Evolutionary conservation across 2,329 filamentous ascomycete species (phyloP).

Genomic region (Catunica adiposa): DNA sequence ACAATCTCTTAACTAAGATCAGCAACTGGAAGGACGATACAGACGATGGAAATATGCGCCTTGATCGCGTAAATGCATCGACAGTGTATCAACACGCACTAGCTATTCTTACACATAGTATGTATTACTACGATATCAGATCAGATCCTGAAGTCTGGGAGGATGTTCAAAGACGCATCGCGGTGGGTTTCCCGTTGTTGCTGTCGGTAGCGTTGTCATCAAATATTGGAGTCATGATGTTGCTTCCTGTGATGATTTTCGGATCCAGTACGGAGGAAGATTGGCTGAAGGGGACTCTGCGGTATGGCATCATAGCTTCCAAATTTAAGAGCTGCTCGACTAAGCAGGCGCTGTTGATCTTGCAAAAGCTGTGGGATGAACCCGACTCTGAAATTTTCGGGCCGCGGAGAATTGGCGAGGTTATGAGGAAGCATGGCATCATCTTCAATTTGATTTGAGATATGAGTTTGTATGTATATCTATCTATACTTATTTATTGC

Average conservation of each 20-base stretch:
- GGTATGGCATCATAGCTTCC: conserved; percentile 12
- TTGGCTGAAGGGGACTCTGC: conserved; percentile 10
- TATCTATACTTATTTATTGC: background rate
- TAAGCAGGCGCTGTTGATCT: conserved; percentile 9
- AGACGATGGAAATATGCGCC: conserved; percentile 9
- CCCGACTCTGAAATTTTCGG: conserved; percentile 8
- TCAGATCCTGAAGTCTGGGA: conserved; percentile 7
- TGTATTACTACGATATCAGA: conserved; percentile 11
- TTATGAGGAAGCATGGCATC: conserved; percentile 13
- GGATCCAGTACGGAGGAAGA: conserved; percentile 13
- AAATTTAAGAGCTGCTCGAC: conserved; percentile 14
- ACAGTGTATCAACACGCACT: conserved; percentile 11
- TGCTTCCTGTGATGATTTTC: conserved; percentile 12
- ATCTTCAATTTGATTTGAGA: conserved; percentile 11
- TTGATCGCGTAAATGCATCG: conserved; percentile 11
- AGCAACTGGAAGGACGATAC: conserved; percentile 9
- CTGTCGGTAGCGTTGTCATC: conserved; percentile 12
- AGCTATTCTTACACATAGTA: conserved; percentile 10
- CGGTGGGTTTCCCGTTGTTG: conserved; percentile 11
- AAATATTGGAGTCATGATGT: conserved; percentile 12
- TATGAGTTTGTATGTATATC: background rate
- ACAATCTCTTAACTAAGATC: conserved; percentile 3
- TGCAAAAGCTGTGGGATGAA: conserved; percentile 11
- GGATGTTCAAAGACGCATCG: conserved; percentile 7
- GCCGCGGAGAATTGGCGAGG: conserved; percentile 11